Evolutionary conservation across 148 eudicot genomes (phyloP), one percentile per base, ranked within the genome.

Genomic region (Chenopodium album): DNA sequence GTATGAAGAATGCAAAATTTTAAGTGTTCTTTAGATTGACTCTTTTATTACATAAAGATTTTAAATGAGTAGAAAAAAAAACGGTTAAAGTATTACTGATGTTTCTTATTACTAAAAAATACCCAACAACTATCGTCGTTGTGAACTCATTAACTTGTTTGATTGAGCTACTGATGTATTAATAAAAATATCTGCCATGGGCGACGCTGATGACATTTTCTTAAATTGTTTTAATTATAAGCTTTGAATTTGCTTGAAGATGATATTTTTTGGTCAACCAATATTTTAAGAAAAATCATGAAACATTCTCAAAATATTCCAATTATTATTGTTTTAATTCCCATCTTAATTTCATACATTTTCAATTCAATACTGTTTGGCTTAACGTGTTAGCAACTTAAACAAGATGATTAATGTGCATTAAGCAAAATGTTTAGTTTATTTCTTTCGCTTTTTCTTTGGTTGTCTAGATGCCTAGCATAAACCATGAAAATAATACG

Each of bases 361-460:
- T 41, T 65, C 11, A 64, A 68, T 72, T 77, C n/a, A 32, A 16
- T 9, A 50, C 37, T 68, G n/a, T 71, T 84, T 72, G 73, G 63
- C 76, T 66, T 81, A 78, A 78, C 87, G 84, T 85, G 87, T 85
- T 85, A 79, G 87, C 87, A 85, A 85, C 87, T 66, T 68, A n/a
- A 81, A 73, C 34, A 13, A 81, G 48, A 81, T 31, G 10, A 81
- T 59, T 48, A 41, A 41, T 41, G 44, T 62, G 71, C 68, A n/a
- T 54, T 81, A 54, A 34, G 67, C 44, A 66, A 32, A 68, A 67
- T 66, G 32, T 75, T n/a, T 22, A 23, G 26, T 64, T 34, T 14
- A 22, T 46, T 41, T 60, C 37, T 3, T 20, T 12, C 0, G 62
- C 62, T 56, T 56, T 1, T 56, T 56, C 62, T 75, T 34, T 8